Evolutionary conservation across 169 alveolate species (phyloP).

Genomic region (Eimeria praecox): DNA sequence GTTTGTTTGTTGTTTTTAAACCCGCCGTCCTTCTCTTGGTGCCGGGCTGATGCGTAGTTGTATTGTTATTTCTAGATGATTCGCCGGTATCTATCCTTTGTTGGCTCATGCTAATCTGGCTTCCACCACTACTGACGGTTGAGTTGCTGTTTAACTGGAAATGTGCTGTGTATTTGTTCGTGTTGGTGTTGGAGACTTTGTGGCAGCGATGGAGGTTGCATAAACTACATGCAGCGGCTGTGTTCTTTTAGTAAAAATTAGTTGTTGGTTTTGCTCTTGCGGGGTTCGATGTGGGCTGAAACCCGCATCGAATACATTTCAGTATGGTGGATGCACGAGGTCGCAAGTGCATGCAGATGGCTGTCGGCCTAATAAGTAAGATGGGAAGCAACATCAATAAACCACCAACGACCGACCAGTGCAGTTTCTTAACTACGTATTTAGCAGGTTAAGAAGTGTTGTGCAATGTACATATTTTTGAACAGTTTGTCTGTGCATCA

Average conservation of each 20-base stretch:
- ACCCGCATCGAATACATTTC: not conserved
- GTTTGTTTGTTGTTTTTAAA: not conserved
- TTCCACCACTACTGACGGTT: not conserved
- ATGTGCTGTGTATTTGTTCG: not conserved
- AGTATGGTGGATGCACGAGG: not conserved
- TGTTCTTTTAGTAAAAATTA: not conserved
- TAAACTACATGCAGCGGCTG: not conserved
- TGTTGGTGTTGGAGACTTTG: not conserved
- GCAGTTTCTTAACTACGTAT: not conserved
- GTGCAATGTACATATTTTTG: not conserved
- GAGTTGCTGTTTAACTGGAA: not conserved
- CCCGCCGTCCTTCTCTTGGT: not conserved
- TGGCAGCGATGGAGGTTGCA: not conserved
- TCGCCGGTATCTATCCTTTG: not conserved
- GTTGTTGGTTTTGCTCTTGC: not conserved
- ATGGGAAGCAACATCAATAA: not conserved
- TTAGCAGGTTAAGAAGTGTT: not conserved
- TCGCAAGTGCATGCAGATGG: not conserved
- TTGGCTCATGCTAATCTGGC: not conserved
- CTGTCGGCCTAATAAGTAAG: not conserved
- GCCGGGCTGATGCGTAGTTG: not conserved
- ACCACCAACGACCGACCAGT: not conserved
- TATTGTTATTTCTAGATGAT: not conserved
- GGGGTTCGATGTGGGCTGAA: not conserved
- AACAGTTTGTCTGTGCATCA: too few relatives aligned